Evolutionary conservation across 768 basidiomycete genomes (phyloP), one percentile per base, ranked within the genome.

Genomic region (Boletus sp.): DNA sequence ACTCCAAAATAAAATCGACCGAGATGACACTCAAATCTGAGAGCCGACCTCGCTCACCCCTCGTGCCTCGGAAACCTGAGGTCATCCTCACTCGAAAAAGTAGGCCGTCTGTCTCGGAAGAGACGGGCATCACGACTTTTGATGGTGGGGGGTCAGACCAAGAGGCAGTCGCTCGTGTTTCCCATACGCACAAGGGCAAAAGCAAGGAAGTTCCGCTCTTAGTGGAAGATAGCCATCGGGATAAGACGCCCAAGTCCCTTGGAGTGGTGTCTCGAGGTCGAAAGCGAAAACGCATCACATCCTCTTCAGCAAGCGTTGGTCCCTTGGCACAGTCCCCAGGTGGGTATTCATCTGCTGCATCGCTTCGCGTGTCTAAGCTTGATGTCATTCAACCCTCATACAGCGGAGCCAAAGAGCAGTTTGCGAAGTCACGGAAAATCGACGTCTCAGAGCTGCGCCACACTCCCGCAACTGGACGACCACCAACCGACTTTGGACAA

Each of bases 261-360:
- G 57, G 51, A 50, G 34, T 42, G 34, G 50, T 17, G 19, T 33
- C 60, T n/a, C 53, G 47, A 29, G 53, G 62, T 52, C 50, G 56
- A 42, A 60, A 63, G 54, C 64, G 70, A 65, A 60, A 66, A 55
- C 61, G 66, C 13, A 54, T 58, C 21, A 15, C 45, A 33, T 64
- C 67, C 4, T 61, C 66, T n/a, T 30, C 66, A 9, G 32, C 51
- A 27, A 55, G 10, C 11, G 29, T 29, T n/a, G 33, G 39, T 39
- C 46, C 47, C 38, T 53, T 48, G 32, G 19, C 39, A 53, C 53
- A 47, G 34, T 57, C 58, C 29, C 55, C 44, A 66, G 66, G 65
- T 66, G 49, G 51, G 66, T 43, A 35, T 57, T 56, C 45, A 51
- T 62, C 50, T 51, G 1, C 25, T 55, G 27, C 41, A 34, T 58